A percentile compares a stretch with the other conserved stretches of the same genome.
phyloP scores from a whole-genome alignment of 2,329 filamentous ascomycete species.

The Metarhizium humberi region DNA sequence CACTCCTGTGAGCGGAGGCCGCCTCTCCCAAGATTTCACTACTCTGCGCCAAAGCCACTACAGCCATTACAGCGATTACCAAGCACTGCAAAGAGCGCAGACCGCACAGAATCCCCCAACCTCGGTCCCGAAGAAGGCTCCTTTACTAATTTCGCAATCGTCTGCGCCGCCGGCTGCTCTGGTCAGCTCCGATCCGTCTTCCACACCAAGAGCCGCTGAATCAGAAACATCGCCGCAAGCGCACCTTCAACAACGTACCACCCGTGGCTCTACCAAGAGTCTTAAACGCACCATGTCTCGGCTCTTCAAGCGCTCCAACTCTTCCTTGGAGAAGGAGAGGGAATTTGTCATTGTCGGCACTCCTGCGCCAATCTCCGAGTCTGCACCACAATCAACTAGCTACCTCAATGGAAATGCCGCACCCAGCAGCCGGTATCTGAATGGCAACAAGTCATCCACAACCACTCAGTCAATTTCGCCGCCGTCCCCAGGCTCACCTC shows the following conservation, averaged over 20 bases:
- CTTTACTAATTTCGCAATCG: slow-evolving; percentile 8
- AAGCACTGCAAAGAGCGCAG: slow-evolving; percentile 15
- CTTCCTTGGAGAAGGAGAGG: slow-evolving; percentile 18
- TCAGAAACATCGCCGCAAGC: slow-evolving; percentile 15
- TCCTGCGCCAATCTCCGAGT: slow-evolving; percentile 9
- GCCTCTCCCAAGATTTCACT: slow-evolving; percentile 44
- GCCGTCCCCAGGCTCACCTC: slow-evolving; percentile 37
- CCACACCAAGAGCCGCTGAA: slow-evolving; percentile 15
- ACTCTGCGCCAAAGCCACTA: slow-evolving; percentile 28
- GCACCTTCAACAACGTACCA: slow-evolving; percentile 29
- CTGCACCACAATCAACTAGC: slow-evolving; percentile 8
- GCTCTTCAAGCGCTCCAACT: slow-evolving; percentile 36
- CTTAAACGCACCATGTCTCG: slow-evolving; percentile 41
- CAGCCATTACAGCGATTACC: slow-evolving; percentile 27
- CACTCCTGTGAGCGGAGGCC: slow-evolving; percentile 50
- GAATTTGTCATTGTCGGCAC: slow-evolving; percentile 14
- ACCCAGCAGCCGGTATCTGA: slow-evolving; percentile 33
- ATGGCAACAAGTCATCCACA: slow-evolving; percentile 30
- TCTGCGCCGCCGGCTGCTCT: not conserved
- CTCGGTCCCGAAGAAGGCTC: slow-evolving; percentile 4
- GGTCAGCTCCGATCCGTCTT: slow-evolving; percentile 1
- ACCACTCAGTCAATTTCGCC: slow-evolving; percentile 40
- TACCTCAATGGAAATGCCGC: slow-evolving; percentile 3
- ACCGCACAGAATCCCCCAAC: slow-evolving; percentile 9
- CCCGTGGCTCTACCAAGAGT: slow-evolving; percentile 32